Conservation (phyloP, 2,329 filamentous ascomycete species). For the Shiraia bambusicola region DNA sequence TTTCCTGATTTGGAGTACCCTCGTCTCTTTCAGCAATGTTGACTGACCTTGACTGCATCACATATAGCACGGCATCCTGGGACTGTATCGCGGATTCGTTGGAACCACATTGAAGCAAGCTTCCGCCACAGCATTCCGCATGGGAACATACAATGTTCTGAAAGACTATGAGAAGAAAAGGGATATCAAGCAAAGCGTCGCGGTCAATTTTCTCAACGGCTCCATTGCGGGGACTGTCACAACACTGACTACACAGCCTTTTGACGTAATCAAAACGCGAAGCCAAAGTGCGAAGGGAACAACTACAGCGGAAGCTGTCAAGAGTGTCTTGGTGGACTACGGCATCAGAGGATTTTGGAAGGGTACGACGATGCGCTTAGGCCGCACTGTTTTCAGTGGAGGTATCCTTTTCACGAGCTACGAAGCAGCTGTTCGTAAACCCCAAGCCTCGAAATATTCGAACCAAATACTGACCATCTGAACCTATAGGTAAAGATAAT, state of each 20-base stretch:
- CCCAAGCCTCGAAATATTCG: too few relatives aligned
- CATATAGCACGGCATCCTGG: conserved; percentile 51
- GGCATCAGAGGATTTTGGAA: conserved; percentile 65
- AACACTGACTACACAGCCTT: conserved; percentile 61
- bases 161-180: conserved; percentile 58
- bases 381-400: conserved; percentile 64
- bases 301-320: conserved; percentile 59
- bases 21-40: too few relatives aligned
- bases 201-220: conserved; percentile 63
- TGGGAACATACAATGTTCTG: conserved; percentile 64
- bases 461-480: too few relatives aligned
- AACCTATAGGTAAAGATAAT: conserved; percentile 41
- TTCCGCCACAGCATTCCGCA: conserved; percentile 61
- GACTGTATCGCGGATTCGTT: conserved; percentile 60
- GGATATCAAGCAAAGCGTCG: conserved; percentile 53
- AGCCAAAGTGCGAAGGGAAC: conserved; percentile 61
- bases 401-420: conserved; percentile 67
- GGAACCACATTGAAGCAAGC: conserved; percentile 65
- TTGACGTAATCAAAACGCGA: conserved; percentile 65
- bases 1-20: too few relatives aligned
- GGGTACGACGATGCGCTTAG: conserved; percentile 68
- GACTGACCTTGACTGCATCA: too few relatives aligned
- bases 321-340: conserved; percentile 57
- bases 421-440: conserved; percentile 52
- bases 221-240: conserved; percentile 62